These are phyloP conservation scores for Coelastrella sp. DNA, from an alignment of 139 green algal genomes.

Conservation along the genomic window DNA sequence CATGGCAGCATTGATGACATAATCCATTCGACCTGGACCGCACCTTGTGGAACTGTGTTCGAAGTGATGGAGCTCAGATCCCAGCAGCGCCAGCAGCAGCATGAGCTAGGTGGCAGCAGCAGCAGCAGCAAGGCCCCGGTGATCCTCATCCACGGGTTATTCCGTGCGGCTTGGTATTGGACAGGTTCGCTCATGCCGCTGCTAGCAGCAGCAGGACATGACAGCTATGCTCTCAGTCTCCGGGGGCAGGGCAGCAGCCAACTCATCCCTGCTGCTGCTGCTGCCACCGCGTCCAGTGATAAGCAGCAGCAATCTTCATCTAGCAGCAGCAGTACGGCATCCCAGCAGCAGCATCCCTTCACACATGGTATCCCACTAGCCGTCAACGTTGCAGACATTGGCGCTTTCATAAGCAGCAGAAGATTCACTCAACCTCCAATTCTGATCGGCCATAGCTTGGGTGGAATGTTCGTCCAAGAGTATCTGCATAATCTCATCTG, in stretches of 20 bases:
- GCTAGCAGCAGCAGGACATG: constrained; percentile 46
- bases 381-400: constrained; percentile 43
- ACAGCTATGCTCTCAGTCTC: constrained; percentile 69
- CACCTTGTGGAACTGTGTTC: constrained; percentile 19
- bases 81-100: neutral
- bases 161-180: constrained; percentile 44
- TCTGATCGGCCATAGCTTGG: constrained; percentile 40
- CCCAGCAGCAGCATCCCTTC: constrained; percentile 17
- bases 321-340: neutral
- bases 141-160: constrained; percentile 43
- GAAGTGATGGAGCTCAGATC: constrained; percentile 4
- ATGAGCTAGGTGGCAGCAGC: neutral
- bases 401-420: constrained; percentile 25
- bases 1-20: neutral
- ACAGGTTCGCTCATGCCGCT: constrained; percentile 21
- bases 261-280: neutral
- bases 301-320: constrained; percentile 24
- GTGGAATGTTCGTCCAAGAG: constrained; percentile 50
- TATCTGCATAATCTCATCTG: constrained; percentile 18
- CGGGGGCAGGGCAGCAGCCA: constrained; percentile 61
- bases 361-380: constrained; percentile 27
- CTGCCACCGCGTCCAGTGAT: neutral
- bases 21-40: neutral
- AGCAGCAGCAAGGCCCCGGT: constrained; percentile 18
- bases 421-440: constrained; percentile 21